Base-by-base conservation (phyloP, 1,284 basidiomycete species). In the Sphaerobolus stellatus region DNA sequence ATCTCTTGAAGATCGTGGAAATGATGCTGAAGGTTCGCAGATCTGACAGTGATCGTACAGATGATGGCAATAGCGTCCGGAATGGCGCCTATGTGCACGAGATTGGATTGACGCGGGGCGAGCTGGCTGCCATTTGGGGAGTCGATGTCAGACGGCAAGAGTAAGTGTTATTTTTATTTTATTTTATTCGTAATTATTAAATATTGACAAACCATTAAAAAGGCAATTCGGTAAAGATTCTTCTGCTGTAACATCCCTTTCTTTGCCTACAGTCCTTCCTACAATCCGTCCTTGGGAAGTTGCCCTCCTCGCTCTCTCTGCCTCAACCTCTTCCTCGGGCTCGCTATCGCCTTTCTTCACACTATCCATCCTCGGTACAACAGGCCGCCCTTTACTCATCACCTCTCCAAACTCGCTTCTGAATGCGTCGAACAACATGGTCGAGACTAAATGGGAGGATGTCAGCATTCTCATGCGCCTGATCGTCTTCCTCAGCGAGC, bases 1-100 rank as follows among this genome's bases (percentile, higher is more conserved):
- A 45, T n/a, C 33, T 53, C 2, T 25, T 53, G 44, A 29, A 43
- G 5, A 53, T 53, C 27, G 52, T 53, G 22, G 52, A 53, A 27
- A 47, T 46, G 52, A 29, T 33, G 20, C 24, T 53, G 28, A 33
- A 33, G 9, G 13, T 43, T 11, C 41, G 41, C n/a, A n/a, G n/a
- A n/a, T n/a, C n/a, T n/a, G n/a, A n/a, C n/a, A n/a, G n/a, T n/a
- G n/a, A n/a, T n/a, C n/a, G n/a, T n/a, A n/a, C n/a, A n/a, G n/a
- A n/a, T n/a, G n/a, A n/a, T n/a, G n/a, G n/a, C n/a, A n/a, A n/a
- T n/a, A n/a, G n/a, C n/a, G n/a, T n/a, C n/a, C n/a, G n/a, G n/a
- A n/a, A n/a, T n/a, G n/a, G n/a, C n/a, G n/a, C n/a, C n/a, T n/a
- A n/a, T n/a, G n/a, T n/a, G n/a, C n/a, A n/a, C n/a, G n/a, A n/a